These are phyloP conservation scores for Yamadazyma philogaea DNA, from an alignment of 805 yeast species.

Conservation along the genomic window DNA sequence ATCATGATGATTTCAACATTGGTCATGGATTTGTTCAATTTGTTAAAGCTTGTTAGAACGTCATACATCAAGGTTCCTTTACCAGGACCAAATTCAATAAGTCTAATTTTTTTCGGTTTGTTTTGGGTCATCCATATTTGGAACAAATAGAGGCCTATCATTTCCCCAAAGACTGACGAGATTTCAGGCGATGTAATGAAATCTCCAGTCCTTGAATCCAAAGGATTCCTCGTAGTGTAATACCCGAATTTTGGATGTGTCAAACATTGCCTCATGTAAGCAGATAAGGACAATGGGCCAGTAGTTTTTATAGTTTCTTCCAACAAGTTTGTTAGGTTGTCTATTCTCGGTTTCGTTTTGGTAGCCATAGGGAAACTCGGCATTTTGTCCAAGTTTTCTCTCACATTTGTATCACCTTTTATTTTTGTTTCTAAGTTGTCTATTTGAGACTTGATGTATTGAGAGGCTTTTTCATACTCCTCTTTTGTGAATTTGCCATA, in stretches of 20 bases:
- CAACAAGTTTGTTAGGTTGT: slow-evolving; percentile 36
- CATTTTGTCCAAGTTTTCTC: slow-evolving; percentile 36
- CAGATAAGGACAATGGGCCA: slow-evolving; percentile 72
- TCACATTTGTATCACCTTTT: slow-evolving; percentile 33
- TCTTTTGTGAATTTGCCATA: slow-evolving; percentile 35
- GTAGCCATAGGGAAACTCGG: slow-evolving; percentile 33
- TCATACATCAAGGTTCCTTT: slow-evolving; percentile 76
- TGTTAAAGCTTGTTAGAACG: slow-evolving; percentile 46
- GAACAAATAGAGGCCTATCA: slow-evolving; percentile 71
- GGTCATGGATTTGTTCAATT: slow-evolving; percentile 26
- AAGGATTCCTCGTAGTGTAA: slow-evolving; percentile 73
- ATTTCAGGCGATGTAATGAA: slow-evolving; percentile 86
- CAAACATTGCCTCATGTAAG: slow-evolving; percentile 78
- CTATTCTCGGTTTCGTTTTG: slow-evolving; percentile 17
- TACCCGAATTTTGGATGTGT: slow-evolving; percentile 77
- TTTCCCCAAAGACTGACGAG: slow-evolving; percentile 82
- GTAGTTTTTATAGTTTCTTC: slow-evolving; percentile 56
- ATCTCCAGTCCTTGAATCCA: slow-evolving; percentile 62
- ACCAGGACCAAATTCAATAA: slow-evolving; percentile 85
- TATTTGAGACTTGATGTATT: slow-evolving; percentile 30
- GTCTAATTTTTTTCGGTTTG: slow-evolving; percentile 45
- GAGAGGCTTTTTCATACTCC: slow-evolving; percentile 40
- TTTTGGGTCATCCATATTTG: slow-evolving; percentile 57
- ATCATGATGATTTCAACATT: slow-evolving; percentile 52
- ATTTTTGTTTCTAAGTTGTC: slow-evolving; percentile 31